Percentiles rank a stretch among this genome's conserved stretches.
Evolutionary conservation across 1,284 basidiomycete genomes (phyloP).

Genomic region (Chalciporus sp.): DNA sequence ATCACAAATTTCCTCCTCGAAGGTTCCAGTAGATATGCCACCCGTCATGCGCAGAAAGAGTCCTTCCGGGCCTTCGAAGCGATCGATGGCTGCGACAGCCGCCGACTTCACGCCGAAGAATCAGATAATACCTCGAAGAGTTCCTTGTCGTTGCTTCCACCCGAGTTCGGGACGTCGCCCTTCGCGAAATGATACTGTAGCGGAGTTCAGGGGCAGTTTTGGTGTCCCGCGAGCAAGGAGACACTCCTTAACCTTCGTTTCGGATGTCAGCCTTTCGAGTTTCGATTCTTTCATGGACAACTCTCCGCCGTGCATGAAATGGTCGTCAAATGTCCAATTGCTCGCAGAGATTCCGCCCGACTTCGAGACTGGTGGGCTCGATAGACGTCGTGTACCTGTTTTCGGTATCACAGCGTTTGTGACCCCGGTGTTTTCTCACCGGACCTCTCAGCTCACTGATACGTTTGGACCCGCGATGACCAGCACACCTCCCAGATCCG

Average conservation of each 20-base stretch:
- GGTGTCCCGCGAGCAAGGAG: constrained; percentile 5
- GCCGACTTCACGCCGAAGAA: constrained; percentile 11
- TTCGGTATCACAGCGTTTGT: neutral
- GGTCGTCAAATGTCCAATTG: constrained; percentile 6
- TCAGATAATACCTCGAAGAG: neutral
- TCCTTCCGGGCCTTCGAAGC: neutral
- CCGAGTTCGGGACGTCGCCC: constrained; percentile 2
- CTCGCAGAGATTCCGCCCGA: neutral
- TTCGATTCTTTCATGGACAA: constrained; percentile 29
- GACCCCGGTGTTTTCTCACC: neutral
- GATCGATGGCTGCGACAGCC: neutral
- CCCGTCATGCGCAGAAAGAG: neutral
- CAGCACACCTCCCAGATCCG: constrained; percentile 18
- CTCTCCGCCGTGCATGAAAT: constrained; percentile 23
- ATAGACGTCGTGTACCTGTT: neutral
- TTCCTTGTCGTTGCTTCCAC: constrained; percentile 1
- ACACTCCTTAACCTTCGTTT: constrained; percentile 10
- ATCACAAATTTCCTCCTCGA: neutral
- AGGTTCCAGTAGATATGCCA: neutral
- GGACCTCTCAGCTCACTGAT: neutral
- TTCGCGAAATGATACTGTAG: neutral
- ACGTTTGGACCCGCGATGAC: constrained; percentile 20
- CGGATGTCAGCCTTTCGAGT: constrained; percentile 17
- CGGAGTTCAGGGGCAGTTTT: neutral
- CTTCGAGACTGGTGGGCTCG: neutral